A percentile compares a stretch with the other conserved stretches of the same genome.
Conservation (phyloP, 2,329 filamentous ascomycete genomes). For the Aspergillus neoniger region DNA sequence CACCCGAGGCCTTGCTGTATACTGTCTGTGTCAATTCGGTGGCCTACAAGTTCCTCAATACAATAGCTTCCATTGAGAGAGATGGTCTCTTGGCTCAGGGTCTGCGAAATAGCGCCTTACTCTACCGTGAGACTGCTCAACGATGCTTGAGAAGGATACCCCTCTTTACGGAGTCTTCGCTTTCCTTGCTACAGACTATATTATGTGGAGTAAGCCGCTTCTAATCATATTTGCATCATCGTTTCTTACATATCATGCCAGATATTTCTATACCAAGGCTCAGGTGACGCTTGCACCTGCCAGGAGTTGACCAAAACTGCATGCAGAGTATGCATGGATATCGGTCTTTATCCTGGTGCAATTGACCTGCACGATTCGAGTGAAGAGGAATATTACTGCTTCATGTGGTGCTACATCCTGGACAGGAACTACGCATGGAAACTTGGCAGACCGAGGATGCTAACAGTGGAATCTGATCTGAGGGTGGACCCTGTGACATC, state of each 20-base stretch:
- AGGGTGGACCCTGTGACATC: no score
- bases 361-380: neutral
- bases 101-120: slow-evolving; percentile 10
- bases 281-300: slow-evolving; percentile 21
- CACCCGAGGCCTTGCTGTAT: slow-evolving; percentile 15
- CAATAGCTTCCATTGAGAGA: slow-evolving; percentile 7
- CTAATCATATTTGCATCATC: neutral
- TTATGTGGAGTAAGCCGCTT: slow-evolving; percentile 16
- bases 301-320: slow-evolving; percentile 23
- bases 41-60: slow-evolving; percentile 27
- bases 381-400: slow-evolving; percentile 25
- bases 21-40: slow-evolving; percentile 24
- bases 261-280: slow-evolving; percentile 26
- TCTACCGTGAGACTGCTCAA: slow-evolving; percentile 17
- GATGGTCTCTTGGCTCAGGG: slow-evolving; percentile 10
- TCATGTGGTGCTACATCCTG: slow-evolving; percentile 27
- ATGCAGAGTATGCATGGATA: slow-evolving; percentile 22
- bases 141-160: slow-evolving; percentile 20
- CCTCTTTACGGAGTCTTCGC: slow-evolving; percentile 15
- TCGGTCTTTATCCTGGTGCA: slow-evolving; percentile 9
- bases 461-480: no score
- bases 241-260: neutral
- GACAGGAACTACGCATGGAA: slow-evolving; percentile 28
- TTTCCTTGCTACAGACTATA: slow-evolving; percentile 19
- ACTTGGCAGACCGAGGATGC: slow-evolving; percentile 1